Conservation (phyloP, 192 early-diverging fungal genomes). For the Cladochytrium replicatum region DNA sequence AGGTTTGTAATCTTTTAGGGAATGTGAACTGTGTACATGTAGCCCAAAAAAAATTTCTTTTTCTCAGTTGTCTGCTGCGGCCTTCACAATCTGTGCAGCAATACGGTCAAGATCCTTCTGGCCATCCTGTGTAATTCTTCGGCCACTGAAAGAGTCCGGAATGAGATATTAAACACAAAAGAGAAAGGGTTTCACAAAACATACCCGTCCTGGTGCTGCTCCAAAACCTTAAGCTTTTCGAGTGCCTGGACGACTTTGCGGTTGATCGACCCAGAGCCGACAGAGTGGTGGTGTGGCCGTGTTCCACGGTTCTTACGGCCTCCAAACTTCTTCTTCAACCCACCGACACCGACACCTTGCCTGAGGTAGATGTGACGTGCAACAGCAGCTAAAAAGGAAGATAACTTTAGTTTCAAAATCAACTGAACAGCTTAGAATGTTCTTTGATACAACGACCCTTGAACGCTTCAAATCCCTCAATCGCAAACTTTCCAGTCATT, state of each 20-base stretch:
- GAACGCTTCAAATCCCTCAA: no score
- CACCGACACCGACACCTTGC: slow-evolving; percentile 88
- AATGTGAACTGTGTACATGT: no score
- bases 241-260: slow-evolving; percentile 96
- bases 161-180: not conserved
- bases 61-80: no score
- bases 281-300: slow-evolving; percentile 83
- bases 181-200: not conserved
- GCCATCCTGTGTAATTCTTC: slow-evolving; percentile 88
- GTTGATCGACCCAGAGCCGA: slow-evolving; percentile 81
- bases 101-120: slow-evolving; percentile 99
- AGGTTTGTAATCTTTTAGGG: no score
- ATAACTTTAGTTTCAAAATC: no score
- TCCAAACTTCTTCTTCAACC: slow-evolving; percentile 87
- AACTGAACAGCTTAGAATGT: no score
- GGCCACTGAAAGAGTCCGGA: slow-evolving; percentile 55
- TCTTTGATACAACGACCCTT: no score
- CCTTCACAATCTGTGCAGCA: slow-evolving; percentile 57
- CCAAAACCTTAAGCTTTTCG: slow-evolving; percentile 96
- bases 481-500: no score
- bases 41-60: no score
- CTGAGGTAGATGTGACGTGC: slow-evolving; percentile 99
- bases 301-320: slow-evolving; percentile 84
- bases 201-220: slow-evolving; percentile 79
- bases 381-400: no score